Conservation (phyloP, 2,329 filamentous ascomycete genomes). For the Verticillium nubilum region DNA sequence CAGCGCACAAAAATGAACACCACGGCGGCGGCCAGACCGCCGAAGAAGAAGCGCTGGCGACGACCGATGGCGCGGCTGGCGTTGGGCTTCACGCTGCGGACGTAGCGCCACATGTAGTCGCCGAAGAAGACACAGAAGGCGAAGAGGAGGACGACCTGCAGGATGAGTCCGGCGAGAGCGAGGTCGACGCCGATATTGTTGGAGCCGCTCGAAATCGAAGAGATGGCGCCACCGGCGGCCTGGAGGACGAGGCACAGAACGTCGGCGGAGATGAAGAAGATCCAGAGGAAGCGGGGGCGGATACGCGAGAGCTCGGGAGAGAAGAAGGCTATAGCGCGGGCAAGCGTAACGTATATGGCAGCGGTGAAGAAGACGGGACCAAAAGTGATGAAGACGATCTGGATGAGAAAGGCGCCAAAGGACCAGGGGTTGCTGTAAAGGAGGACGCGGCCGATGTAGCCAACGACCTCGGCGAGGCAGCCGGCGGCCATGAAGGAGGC, state of each 20-base stretch:
- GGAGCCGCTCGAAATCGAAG: conserved; percentile 35
- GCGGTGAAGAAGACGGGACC: conserved; percentile 47
- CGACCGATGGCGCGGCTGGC: conserved; percentile 14
- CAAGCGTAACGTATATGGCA: conserved; percentile 61
- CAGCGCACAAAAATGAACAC: conserved; percentile 56
- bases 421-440: conserved; percentile 53
- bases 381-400: conserved; percentile 56
- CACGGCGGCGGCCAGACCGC: conserved; percentile 46
- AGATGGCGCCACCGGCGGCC: conserved; percentile 48
- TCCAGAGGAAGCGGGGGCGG: conserved; percentile 34
- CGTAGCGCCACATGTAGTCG: conserved; percentile 41
- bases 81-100: conserved; percentile 13
- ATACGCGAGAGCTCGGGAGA: conserved; percentile 32
- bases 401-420: conserved; percentile 57
- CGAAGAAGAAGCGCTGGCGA: conserved; percentile 39
- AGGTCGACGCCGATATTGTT: conserved; percentile 35
- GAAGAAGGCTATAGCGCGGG: conserved; percentile 33
- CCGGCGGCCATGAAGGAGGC: conserved; percentile 49
- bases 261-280: conserved; percentile 45
- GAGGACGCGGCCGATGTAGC: conserved; percentile 56
- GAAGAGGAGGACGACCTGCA: conserved; percentile 51
- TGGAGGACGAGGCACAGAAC: conserved; percentile 49
- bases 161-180: conserved; percentile 45
- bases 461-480: conserved; percentile 52
- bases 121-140: conserved; percentile 42